Evolutionary conservation across 768 basidiomycete species (phyloP).

Genomic region (Collybia sordida): DNA sequence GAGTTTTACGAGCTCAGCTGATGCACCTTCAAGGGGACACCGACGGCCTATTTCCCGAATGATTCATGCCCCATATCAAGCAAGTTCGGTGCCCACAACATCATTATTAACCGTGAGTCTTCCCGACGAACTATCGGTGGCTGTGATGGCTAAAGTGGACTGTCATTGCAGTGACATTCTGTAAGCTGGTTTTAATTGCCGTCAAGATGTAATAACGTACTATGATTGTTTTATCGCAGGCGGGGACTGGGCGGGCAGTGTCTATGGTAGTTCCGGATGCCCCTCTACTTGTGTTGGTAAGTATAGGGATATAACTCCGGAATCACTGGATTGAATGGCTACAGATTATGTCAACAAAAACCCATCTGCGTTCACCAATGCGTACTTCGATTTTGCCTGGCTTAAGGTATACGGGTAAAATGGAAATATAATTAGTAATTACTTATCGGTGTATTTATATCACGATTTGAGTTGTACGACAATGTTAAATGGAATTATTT

Average conservation of each 20-base stretch:
- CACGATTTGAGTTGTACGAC: too few species aligned
- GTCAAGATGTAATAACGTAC: neutral
- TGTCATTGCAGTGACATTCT: constrained; percentile 49
- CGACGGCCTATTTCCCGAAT: constrained; percentile 61
- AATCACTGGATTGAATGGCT: neutral
- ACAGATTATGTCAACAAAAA: constrained; percentile 66
- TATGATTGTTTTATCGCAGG: constrained; percentile 28
- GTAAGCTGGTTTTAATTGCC: constrained; percentile 31
- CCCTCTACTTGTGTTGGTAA: constrained; percentile 51
- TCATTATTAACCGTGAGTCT: constrained; percentile 57
- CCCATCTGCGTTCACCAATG: constrained; percentile 62
- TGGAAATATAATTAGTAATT: neutral
- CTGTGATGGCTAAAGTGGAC: neutral
- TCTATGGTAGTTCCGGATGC: constrained; percentile 48
- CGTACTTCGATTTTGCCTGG: constrained; percentile 71
- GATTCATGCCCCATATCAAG: constrained; percentile 54
- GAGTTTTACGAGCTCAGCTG: neutral
- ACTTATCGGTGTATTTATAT: neutral
- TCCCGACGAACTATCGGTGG: neutral
- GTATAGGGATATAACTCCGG: constrained; percentile 15
- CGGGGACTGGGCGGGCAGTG: constrained; percentile 57
- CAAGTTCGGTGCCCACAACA: constrained; percentile 57
- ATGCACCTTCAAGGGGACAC: constrained; percentile 43
- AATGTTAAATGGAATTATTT: too few species aligned
- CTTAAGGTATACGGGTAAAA: constrained; percentile 40